Base-by-base conservation (phyloP, 202 grass and related monocot species). In the Brachypodium distachyon region DNA sequence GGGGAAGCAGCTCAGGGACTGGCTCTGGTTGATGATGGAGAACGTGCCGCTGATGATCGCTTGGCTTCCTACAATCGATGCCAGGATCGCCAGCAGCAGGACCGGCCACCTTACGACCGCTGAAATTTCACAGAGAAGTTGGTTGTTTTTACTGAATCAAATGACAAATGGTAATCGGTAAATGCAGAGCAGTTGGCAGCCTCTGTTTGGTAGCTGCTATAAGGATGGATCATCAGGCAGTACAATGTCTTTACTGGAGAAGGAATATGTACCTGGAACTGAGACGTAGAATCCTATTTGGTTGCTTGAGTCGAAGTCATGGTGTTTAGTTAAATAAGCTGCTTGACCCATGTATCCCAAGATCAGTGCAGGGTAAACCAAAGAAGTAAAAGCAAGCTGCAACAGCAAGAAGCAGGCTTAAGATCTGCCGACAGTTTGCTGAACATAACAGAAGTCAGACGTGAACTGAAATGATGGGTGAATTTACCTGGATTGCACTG, bases 1-100 rank as follows among this genome's bases (percentile, higher is more conserved):
- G 7, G 93, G 93, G 79, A 96, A 96, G 74, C 93, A 96, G 18
- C 93, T 92, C 3, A 96, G 79, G 3, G 93, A 83, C 61, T 86
- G 90, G 82, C 90, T 96, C 84, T 96, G 93, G 84, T 82, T 96
- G 77, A 96, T 96, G 41, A 96, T 96, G 60, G 93, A 96, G 70
- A 96, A 96, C 0, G 93, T 96, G 0, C 93, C 93, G 13, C 81
- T 96, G 70, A 96, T 96, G 77, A 96, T 96, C 1, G 93, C 89
- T 58, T 96, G 93, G 82, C 93, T 96, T 70, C 93, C 93, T 0
- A 92, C 93, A 36, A 96, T 87, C 0, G 93, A 96, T 1, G 93
- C 93, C 73, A 96, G 31, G 28, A 96, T 96, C 4, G 93, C 93
- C 56, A 92, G 67, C 63, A 87, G 71, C 32, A 96, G 82, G 64